phyloP scores from a whole-genome alignment of 208 protist species.

The Leishmania major region DNA sequence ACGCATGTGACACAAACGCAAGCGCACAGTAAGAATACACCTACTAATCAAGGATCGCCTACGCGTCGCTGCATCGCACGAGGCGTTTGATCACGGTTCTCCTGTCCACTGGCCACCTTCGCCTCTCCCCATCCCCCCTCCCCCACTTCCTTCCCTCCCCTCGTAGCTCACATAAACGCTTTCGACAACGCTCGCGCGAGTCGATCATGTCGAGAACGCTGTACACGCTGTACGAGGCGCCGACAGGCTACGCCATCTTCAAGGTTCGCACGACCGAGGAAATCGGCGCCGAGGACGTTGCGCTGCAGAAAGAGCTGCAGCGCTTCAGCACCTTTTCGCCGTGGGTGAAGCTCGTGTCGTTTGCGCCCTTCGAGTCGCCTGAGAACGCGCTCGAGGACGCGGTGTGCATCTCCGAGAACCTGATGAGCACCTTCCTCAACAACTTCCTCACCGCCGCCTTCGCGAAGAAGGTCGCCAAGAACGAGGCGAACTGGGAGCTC shows the following conservation, averaged over 20 bases:
- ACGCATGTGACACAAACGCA: not conserved
- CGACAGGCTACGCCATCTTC: slow-evolving; percentile 97
- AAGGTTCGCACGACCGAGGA: slow-evolving; percentile 94
- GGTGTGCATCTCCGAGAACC: slow-evolving; percentile 96
- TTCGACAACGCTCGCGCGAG: not conserved
- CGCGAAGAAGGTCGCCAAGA: slow-evolving; percentile 90
- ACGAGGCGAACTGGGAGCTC: slow-evolving; percentile 85
- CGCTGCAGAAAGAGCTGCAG: slow-evolving; percentile 93
- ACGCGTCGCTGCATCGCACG: not conserved
- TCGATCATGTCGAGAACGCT: slow-evolving; percentile 85
- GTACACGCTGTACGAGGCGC: slow-evolving; percentile 96
- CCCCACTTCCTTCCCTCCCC: not conserved
- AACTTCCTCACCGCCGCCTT: slow-evolving; percentile 96
- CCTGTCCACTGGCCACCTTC: not conserved
- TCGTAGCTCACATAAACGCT: not conserved
- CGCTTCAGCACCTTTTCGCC: slow-evolving; percentile 95
- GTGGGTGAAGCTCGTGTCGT: slow-evolving; percentile 96
- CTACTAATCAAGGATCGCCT: not conserved
- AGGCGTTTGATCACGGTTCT: not conserved
- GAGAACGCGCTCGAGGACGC: slow-evolving; percentile 99
- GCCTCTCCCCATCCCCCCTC: not conserved
- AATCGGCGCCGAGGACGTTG: slow-evolving; percentile 89
- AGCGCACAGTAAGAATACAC: not conserved
- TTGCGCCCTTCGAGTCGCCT: slow-evolving; percentile 96
- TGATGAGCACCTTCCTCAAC: slow-evolving; percentile 87